These are phyloP conservation scores for Arthromyces matolae DNA, from an alignment of 768 basidiomycete genomes.

Conservation along the genomic window DNA sequence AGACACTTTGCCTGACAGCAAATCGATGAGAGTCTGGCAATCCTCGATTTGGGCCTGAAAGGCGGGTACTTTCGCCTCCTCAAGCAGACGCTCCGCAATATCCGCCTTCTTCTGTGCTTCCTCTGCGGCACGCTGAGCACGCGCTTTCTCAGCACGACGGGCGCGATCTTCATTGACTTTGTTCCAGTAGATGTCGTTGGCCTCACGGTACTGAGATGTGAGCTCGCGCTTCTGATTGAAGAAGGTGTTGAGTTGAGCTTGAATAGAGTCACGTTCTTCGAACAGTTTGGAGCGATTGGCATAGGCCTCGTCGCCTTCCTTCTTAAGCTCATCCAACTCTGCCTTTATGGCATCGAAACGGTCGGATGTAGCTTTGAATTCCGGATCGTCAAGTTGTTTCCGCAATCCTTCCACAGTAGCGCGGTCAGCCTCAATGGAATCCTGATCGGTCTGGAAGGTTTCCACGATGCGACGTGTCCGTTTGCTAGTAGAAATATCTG, in stretches of 20 bases:
- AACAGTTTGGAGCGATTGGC: conserved; percentile 78
- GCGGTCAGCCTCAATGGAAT: conserved; percentile 77
- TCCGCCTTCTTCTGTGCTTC: conserved; percentile 81
- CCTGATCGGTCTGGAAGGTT: conserved; percentile 73
- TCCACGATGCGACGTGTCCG: conserved; percentile 76
- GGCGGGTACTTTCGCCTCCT: conserved; percentile 88
- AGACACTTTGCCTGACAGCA: conserved; percentile 65
- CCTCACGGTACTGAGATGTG: conserved; percentile 67
- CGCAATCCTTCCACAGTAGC: conserved; percentile 71
- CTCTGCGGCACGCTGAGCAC: conserved; percentile 70
- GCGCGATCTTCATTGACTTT: conserved; percentile 90
- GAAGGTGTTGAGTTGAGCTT: conserved; percentile 64
- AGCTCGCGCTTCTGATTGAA: conserved; percentile 78
- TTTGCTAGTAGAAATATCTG: conserved; percentile 75
- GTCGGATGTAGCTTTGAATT: conserved; percentile 74
- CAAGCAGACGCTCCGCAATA: conserved; percentile 73
- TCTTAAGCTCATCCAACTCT: conserved; percentile 84
- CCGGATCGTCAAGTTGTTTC: conserved; percentile 87
- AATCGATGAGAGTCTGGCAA: conserved; percentile 89
- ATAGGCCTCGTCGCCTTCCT: conserved; percentile 80
- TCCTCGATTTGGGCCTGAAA: conserved; percentile 94
- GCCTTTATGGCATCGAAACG: conserved; percentile 78
- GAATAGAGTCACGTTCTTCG: conserved; percentile 78
- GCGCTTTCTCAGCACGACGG: conserved; percentile 72
- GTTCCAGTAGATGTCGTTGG: conserved; percentile 75